Evolutionary conservation across 2,329 filamentous ascomycete genomes (phyloP).

Genomic region (Penicillium vulpinum): DNA sequence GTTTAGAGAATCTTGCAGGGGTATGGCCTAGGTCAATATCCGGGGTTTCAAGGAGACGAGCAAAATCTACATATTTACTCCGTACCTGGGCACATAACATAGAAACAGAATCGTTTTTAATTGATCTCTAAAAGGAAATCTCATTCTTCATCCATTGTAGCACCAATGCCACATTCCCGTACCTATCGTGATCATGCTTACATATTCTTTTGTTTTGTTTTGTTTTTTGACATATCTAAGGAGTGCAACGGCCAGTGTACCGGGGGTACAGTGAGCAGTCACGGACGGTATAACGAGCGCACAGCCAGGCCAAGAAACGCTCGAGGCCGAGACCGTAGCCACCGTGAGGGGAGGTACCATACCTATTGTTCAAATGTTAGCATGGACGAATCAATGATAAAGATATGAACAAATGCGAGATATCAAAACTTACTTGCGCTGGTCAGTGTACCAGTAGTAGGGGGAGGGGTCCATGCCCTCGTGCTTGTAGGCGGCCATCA

Average conservation of each 20-base stretch:
- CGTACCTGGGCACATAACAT: not conserved
- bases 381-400: not conserved
- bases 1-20: not conserved
- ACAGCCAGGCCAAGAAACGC: conserved; percentile 70
- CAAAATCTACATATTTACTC: not conserved
- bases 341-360: conserved; percentile 87
- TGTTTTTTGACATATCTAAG: conserved; percentile 30
- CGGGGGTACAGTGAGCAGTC: conserved; percentile 57
- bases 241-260: conserved; percentile 53
- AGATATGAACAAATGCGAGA: not conserved
- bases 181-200: conserved; percentile 13
- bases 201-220: conserved; percentile 5
- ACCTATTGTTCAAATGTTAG: conserved; percentile 52
- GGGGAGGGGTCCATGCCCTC: conserved; percentile 80
- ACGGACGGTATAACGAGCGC: conserved; percentile 64
- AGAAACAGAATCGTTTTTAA: not conserved
- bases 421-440: conserved; percentile 72
- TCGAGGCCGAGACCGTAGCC: conserved; percentile 93
- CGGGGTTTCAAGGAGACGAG: not conserved
- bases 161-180: conserved; percentile 5
- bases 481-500: conserved; percentile 82
- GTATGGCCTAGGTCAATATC: not conserved
- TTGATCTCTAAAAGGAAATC: not conserved
- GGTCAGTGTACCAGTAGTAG: conserved; percentile 99
- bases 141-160: conserved; percentile 1